Conservation (phyloP, 2,329 filamentous ascomycete genomes). For the Aspergillus persii region DNA sequence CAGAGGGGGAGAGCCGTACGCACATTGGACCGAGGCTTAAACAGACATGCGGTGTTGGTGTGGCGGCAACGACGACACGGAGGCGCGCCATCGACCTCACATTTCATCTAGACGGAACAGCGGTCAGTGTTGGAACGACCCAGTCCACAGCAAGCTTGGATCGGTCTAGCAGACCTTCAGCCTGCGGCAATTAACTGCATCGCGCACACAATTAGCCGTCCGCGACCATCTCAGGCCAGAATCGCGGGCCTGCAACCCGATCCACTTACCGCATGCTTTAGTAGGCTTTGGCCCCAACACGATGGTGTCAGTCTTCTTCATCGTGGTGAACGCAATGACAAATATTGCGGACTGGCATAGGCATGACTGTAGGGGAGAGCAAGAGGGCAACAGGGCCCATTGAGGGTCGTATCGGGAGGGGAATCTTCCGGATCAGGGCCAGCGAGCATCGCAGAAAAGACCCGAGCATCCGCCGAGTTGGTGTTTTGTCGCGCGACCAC, state of each 20-base stretch:
- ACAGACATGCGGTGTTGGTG: constrained; percentile 22
- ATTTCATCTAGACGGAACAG: constrained; percentile 27
- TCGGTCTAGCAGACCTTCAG: constrained; percentile 21
- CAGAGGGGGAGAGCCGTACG: constrained; percentile 1
- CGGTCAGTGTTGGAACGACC: constrained; percentile 4
- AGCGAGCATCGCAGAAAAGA: neutral
- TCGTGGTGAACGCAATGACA: constrained; percentile 6
- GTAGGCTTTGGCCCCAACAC: constrained; percentile 28
- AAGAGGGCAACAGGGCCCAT: neutral
- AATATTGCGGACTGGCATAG: neutral
- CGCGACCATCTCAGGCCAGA: neutral
- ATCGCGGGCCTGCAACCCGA: neutral
- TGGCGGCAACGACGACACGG: constrained; percentile 30
- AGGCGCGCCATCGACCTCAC: constrained; percentile 26
- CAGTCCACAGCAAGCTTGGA: neutral
- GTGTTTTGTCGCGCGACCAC: neutral
- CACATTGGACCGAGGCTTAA: constrained; percentile 32
- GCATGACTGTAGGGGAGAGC: neutral
- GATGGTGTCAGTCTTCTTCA: constrained; percentile 19
- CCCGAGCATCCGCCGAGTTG: neutral
- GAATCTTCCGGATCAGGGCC: neutral
- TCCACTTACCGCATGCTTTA: constrained; percentile 30
- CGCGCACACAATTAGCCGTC: neutral
- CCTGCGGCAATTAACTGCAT: constrained; percentile 30
- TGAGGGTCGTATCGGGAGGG: neutral